Percentiles rank a stretch among this genome's conserved stretches.
phyloP scores from a whole-genome alignment of 139 green algal genomes.

The Micromonas pusilla region DNA sequence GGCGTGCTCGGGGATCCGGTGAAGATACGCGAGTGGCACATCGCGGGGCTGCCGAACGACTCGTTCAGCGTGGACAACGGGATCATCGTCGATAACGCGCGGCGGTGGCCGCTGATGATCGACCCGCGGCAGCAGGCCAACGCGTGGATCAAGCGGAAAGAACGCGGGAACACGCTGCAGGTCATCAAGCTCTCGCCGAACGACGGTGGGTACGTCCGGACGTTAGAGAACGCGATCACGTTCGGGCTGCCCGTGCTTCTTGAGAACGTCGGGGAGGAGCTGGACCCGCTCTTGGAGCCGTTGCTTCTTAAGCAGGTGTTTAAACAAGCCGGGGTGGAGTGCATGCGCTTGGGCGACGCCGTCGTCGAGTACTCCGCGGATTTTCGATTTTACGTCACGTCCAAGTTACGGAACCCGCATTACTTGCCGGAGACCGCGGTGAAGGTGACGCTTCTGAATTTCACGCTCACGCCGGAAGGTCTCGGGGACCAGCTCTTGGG shows the following conservation, averaged over 20 bases:
- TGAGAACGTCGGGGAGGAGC: slow-evolving; percentile 70
- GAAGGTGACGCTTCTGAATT: slow-evolving; percentile 78
- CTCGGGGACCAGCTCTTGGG: slow-evolving; percentile 70
- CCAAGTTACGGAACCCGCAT: slow-evolving; percentile 78
- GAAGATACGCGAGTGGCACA: slow-evolving; percentile 67
- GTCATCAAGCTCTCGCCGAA: slow-evolving; percentile 65
- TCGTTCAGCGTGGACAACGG: slow-evolving; percentile 73
- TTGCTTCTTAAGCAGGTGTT: slow-evolving; percentile 68
- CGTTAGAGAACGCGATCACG: slow-evolving; percentile 71
- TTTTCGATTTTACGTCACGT: slow-evolving; percentile 85
- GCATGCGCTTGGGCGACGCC: slow-evolving; percentile 62
- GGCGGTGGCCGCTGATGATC: slow-evolving; percentile 75
- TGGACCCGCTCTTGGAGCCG: slow-evolving; percentile 71
- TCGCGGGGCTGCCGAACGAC: slow-evolving; percentile 75
- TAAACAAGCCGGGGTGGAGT: slow-evolving; percentile 57
- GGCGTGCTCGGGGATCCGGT: slow-evolving; percentile 63
- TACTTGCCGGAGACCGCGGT: slow-evolving; percentile 71
- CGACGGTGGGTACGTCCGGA: slow-evolving; percentile 65
- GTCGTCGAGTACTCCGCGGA: slow-evolving; percentile 64
- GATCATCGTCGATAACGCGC: slow-evolving; percentile 62
- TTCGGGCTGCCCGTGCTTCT: slow-evolving; percentile 73
- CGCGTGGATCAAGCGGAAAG: slow-evolving; percentile 76
- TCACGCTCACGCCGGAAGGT: slow-evolving; percentile 72
- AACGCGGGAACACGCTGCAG: slow-evolving; percentile 55
- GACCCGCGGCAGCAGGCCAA: slow-evolving; percentile 76